Conservation (phyloP, 306 rosid genomes). For the Acacia crassicarpa region DNA sequence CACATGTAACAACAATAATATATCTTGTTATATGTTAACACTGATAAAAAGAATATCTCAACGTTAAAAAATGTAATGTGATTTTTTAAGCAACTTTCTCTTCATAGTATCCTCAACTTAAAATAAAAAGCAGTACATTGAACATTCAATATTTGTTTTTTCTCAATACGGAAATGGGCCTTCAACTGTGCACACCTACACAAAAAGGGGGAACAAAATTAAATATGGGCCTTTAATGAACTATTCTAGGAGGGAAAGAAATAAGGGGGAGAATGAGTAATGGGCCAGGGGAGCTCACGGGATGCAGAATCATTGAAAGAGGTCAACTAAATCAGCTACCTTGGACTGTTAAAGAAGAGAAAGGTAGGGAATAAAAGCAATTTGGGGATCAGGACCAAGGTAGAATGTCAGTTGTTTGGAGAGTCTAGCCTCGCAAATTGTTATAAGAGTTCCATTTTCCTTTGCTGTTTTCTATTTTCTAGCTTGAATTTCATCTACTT, state of each 20-base stretch:
- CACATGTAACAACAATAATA: not conserved
- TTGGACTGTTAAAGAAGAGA: not conserved
- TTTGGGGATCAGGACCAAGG: not conserved
- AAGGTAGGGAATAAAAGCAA: not conserved
- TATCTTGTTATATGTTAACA: not conserved
- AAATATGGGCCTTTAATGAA: not conserved
- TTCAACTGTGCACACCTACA: not conserved
- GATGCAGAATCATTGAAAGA: not conserved
- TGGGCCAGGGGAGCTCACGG: not conserved
- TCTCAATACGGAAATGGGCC: not conserved
- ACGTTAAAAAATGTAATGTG: not conserved
- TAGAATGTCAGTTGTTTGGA: not conserved
- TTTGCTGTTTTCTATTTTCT: not conserved
- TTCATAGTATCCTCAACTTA: conserved; percentile 9
- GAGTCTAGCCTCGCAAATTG: not conserved
- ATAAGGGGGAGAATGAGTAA: not conserved
- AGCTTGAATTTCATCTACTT: not conserved
- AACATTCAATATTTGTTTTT: not conserved
- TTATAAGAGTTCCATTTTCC: not conserved
- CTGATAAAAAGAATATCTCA: not conserved
- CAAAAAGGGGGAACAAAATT: not conserved
- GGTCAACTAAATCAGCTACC: not conserved
- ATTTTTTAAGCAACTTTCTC: conserved; percentile 1
- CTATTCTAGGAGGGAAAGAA: not conserved
- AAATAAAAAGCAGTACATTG: not conserved